These are phyloP conservation scores for Penicillium salamii DNA, from an alignment of 495 filamentous ascomycete genomes.

Conservation along the genomic window DNA sequence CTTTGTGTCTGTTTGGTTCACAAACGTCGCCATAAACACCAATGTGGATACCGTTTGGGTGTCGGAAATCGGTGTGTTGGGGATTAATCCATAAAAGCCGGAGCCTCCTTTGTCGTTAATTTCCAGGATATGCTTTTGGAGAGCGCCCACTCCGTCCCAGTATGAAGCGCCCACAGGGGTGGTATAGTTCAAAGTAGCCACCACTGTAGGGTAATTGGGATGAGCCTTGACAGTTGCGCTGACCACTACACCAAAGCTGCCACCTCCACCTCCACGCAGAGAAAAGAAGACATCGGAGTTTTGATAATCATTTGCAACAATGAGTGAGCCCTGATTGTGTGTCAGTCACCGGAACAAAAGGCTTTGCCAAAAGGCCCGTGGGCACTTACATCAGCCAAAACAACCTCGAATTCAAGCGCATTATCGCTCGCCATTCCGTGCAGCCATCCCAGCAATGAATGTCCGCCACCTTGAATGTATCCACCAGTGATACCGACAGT, in stretches of 20 bases:
- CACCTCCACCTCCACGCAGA: slow-evolving; percentile 50
- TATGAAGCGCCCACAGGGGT: not conserved
- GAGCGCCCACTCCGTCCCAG: not conserved
- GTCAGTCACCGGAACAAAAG: no score
- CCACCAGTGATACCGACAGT: slow-evolving; percentile 41
- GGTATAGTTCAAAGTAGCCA: not conserved
- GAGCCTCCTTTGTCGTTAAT: not conserved
- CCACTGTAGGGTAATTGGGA: slow-evolving; percentile 6
- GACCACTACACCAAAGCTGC: slow-evolving; percentile 47
- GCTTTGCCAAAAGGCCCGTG: not conserved
- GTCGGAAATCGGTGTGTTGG: not conserved
- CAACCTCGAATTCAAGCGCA: slow-evolving; percentile 34
- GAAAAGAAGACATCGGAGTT: slow-evolving; percentile 48
- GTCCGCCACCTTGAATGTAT: slow-evolving; percentile 56
- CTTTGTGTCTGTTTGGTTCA: slow-evolving; percentile 3
- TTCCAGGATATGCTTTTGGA: not conserved
- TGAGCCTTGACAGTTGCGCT: slow-evolving; percentile 37
- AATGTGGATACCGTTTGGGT: not conserved
- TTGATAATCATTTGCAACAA: slow-evolving; percentile 35
- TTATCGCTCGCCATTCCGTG: slow-evolving; percentile 35
- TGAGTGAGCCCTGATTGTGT: slow-evolving; percentile 34
- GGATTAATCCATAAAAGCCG: not conserved
- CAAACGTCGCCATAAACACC: not conserved
- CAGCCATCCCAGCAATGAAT: slow-evolving; percentile 41
- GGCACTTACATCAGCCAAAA: slow-evolving; percentile 30